phyloP scores from a whole-genome alignment of 139 green algal genomes.

The Mesotaenium endlicherianum region DNA sequence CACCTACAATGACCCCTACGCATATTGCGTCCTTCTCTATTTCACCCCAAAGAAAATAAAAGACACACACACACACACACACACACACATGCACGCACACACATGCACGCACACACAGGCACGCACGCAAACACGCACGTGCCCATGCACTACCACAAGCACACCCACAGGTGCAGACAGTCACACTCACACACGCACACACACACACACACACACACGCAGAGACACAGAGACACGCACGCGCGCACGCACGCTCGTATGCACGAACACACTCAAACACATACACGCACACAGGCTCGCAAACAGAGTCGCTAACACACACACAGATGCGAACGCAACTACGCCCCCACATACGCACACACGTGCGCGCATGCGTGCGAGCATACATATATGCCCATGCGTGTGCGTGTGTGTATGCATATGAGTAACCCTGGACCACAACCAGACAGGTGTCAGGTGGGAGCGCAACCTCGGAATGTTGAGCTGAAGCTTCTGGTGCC shows the following conservation, averaged over 20 bases:
- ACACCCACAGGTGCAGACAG: background rate
- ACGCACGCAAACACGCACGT: too few species aligned
- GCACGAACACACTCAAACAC: background rate
- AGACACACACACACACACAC: too few species aligned
- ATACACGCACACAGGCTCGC: background rate
- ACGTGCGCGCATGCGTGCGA: background rate
- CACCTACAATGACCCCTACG: too few species aligned
- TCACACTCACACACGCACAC: background rate
- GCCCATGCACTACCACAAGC: background rate
- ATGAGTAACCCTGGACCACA: background rate
- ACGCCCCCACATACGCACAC: background rate
- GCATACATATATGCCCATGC: background rate
- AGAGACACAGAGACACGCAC: background rate
- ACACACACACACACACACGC: background rate
- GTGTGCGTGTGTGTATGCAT: background rate
- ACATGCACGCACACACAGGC: too few species aligned
- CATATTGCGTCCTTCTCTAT: too few species aligned
- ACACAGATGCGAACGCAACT: background rate
- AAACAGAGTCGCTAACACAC: background rate
- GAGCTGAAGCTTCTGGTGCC: constrained; percentile 38
- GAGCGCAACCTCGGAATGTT: constrained; percentile 24
- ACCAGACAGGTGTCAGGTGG: background rate
- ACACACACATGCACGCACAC: too few species aligned
- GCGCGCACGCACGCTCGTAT: background rate
- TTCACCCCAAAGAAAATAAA: too few species aligned